Conservation (phyloP, 2,329 filamentous ascomycete species). For the Phialophora verrucosa region DNA sequence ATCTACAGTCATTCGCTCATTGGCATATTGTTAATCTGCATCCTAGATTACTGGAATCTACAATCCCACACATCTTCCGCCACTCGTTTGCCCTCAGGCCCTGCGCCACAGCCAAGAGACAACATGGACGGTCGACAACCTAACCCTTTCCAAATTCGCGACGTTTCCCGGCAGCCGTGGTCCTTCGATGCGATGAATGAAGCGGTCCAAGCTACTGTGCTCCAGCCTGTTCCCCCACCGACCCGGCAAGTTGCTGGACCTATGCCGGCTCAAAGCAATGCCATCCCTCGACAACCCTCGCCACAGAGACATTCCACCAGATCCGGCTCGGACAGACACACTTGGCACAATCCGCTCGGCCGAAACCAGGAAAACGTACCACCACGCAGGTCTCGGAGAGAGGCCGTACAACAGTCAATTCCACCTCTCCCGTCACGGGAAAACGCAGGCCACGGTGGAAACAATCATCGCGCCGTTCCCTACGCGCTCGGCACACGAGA, state of each 20-base stretch:
- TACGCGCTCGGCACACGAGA: constrained; percentile 39
- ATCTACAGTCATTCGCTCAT: constrained; percentile 25
- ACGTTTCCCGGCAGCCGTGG: constrained; percentile 4
- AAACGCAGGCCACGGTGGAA: neutral
- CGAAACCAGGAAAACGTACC: constrained; percentile 1
- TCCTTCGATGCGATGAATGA: constrained; percentile 18
- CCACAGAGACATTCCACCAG: neutral
- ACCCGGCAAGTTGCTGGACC: neutral
- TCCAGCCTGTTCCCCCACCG: neutral
- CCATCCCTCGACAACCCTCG: neutral
- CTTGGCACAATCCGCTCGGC: constrained; percentile 1
- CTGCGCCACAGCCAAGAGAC: constrained; percentile 1
- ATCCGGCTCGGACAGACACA: neutral
- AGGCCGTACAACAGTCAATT: neutral
- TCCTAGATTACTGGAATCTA: constrained; percentile 36
- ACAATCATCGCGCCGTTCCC: constrained; percentile 11
- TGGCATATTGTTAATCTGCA: constrained; percentile 34
- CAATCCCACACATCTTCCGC: constrained; percentile 17
- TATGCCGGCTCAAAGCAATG: neutral
- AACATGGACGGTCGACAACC: constrained; percentile 15
- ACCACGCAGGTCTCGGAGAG: constrained; percentile 2
- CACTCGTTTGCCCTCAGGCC: constrained; percentile 16
- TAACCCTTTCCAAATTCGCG: constrained; percentile 7
- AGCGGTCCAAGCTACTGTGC: neutral
- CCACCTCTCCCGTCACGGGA: neutral